A percentile compares a stretch with the other conserved stretches of the same genome.
phyloP scores from a whole-genome alignment of 371 early-diverging fungal genomes.

The Paraphysoderma sedebokerense region DNA sequence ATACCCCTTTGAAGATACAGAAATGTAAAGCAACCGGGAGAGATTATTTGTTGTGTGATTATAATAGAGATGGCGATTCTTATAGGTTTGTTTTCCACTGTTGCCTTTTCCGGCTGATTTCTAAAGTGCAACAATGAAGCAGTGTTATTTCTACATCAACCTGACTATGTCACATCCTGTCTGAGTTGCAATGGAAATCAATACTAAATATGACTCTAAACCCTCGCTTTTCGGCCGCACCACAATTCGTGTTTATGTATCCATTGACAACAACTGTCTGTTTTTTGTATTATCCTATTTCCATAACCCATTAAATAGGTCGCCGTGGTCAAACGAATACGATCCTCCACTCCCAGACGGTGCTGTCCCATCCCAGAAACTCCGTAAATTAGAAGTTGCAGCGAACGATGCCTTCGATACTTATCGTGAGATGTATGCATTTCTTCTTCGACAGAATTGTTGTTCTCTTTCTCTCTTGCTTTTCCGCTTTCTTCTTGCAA shows the following conservation, averaged over 20 bases:
- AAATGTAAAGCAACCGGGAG: constrained; percentile 51
- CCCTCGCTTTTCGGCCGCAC: no score
- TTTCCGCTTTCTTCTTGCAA: no score
- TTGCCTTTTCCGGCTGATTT: no score
- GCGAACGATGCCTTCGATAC: constrained; percentile 94
- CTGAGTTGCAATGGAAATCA: no score
- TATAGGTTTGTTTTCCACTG: constrained; percentile 61
- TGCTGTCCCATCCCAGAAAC: constrained; percentile 49
- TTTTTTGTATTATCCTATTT: neutral
- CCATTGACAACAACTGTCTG: neutral
- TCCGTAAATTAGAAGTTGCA: constrained; percentile 73
- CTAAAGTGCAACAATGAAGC: no score
- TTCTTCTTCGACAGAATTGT: neutral
- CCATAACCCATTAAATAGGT: constrained; percentile 22
- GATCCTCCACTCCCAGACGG: constrained; percentile 72
- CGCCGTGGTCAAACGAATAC: constrained; percentile 93
- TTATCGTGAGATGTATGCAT: constrained; percentile 67
- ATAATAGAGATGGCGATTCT: constrained; percentile 89
- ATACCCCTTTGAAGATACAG: constrained; percentile 79
- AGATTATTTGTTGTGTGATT: constrained; percentile 82
- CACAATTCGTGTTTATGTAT: neutral
- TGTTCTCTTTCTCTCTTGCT: constrained; percentile 1
- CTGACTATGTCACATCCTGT: no score
- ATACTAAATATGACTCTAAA: no score
- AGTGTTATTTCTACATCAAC: no score